Evolutionary conservation across 2,329 filamentous ascomycete species (phyloP), one percentile per base, ranked within the genome.

Genomic region (Phialophora macrospora): DNA sequence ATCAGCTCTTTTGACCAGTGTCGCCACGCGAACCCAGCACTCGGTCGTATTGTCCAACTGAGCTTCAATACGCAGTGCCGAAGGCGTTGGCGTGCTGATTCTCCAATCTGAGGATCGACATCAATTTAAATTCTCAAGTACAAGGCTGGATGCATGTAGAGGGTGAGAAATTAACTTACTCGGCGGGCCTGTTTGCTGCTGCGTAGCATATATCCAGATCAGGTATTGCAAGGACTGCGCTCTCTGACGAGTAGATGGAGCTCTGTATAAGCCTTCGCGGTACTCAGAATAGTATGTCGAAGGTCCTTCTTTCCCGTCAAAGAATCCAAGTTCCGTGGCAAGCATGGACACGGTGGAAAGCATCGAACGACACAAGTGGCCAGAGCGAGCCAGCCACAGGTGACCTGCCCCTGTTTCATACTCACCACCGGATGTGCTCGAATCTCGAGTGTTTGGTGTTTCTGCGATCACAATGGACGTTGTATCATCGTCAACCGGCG

Each of bases 241-340:
- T 20, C 51, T 14, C 26, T 55, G 51, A 55, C 51, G 51, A 32
- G 51, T 55, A 17, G 51, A 55, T 32, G 51, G 51, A 55, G 26
- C 51, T 20, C 26, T 6, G 51, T 32, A 55, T 32, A 55, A 55
- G 26, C 20, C 9, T 8, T 55, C 51, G 12, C 51, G 51, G 51
- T 55, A 55, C 51, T 55, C 51, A 32, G 51, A 55, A 32, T 55
- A 55, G 51, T 55, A 55, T 8, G 51, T 55, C 51, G 51, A 55
- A 32, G 51, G 51, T 32, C 51, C 51, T 32, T 55, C 51, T 55
- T 55, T 55, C 51, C 51, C 51, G 14, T 55, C 51, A 20, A 55
- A 55, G 26, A 55, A 55, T 55, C 51, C 51, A 11, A 55, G 51
- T 55, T 55, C 51, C 5, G 51, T 55, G 20, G 26, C 51, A 20